Percentiles rank a stretch among this genome's conserved stretches.
phyloP scores from a whole-genome alignment of 495 filamentous ascomycete species.

The Aspergillus kassunensis region DNA sequence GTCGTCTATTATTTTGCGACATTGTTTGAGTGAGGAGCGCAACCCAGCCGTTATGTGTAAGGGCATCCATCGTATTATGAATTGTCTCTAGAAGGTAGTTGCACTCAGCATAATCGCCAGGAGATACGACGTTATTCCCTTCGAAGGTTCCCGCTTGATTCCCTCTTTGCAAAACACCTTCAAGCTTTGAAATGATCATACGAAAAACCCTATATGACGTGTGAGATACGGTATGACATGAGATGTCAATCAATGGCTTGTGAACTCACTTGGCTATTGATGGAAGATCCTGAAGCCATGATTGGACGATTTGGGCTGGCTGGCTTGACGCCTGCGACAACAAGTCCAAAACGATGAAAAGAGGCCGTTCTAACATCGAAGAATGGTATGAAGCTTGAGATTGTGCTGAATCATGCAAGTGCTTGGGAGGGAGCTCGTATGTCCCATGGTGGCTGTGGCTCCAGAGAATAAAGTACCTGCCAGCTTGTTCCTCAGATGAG shows the following conservation, averaged over 20 bases:
- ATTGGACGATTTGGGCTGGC: constrained; percentile 67
- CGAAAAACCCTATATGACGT: constrained; percentile 36
- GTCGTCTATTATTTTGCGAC: constrained; percentile 28
- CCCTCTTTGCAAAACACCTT: constrained; percentile 31
- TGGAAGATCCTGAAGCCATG: constrained; percentile 76
- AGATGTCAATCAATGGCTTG: background rate
- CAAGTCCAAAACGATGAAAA: constrained; percentile 79
- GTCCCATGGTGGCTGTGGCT: constrained; percentile 70
- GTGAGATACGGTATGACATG: constrained; percentile 11
- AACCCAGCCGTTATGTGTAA: constrained; percentile 43
- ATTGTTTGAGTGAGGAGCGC: constrained; percentile 35
- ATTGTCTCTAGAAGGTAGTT: constrained; percentile 75
- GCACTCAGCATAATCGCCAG: constrained; percentile 69
- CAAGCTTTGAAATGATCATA: constrained; percentile 37
- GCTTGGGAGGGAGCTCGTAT: constrained; percentile 48
- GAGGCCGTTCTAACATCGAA: constrained; percentile 72
- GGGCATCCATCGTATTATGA: constrained; percentile 59
- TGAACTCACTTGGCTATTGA: constrained; percentile 39
- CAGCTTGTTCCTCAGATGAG: constrained; percentile 35
- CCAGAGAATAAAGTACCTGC: constrained; percentile 71
- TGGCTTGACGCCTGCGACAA: constrained; percentile 70
- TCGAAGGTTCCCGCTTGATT: constrained; percentile 12
- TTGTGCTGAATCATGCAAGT: constrained; percentile 41
- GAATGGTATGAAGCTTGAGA: constrained; percentile 36
- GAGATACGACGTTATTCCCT: constrained; percentile 22